These are phyloP conservation scores for Blastobotrys buckinghamii DNA, from an alignment of 1,139 yeast species.

Conservation along the genomic window DNA sequence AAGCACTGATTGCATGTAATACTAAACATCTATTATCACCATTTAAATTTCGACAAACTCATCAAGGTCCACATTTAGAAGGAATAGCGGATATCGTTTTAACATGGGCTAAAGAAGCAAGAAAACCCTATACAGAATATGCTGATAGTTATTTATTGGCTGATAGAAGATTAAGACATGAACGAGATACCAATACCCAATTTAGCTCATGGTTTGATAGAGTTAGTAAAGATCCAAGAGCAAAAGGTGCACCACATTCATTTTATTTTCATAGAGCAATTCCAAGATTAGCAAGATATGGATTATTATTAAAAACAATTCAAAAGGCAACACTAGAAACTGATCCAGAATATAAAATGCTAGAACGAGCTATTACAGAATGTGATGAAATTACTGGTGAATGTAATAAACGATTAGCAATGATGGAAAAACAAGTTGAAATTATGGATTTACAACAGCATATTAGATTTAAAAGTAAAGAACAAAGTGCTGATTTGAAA, in stretches of 20 bases:
- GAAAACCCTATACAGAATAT: slow-evolving; percentile 50
- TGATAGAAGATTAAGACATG: slow-evolving; percentile 31
- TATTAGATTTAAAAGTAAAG: slow-evolving; percentile 36
- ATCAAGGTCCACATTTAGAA: slow-evolving; percentile 62
- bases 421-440: slow-evolving; percentile 38
- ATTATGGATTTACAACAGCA: slow-evolving; percentile 30
- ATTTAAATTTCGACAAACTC: slow-evolving; percentile 41
- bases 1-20: slow-evolving; percentile 57
- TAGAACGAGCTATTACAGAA: slow-evolving; percentile 50
- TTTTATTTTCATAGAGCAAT: slow-evolving; percentile 71
- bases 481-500: slow-evolving; percentile 40
- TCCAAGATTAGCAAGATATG: slow-evolving; percentile 66
- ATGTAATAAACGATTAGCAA: slow-evolving; percentile 43
- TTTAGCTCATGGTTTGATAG: slow-evolving; percentile 46
- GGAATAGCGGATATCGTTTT: slow-evolving; percentile 60
- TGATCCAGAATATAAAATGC: slow-evolving; percentile 50
- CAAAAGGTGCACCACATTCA: slow-evolving; percentile 49
- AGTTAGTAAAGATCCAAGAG: slow-evolving; percentile 41
- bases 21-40: slow-evolving; percentile 53
- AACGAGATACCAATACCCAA: slow-evolving; percentile 41
- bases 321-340: slow-evolving; percentile 44
- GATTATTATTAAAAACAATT: slow-evolving; percentile 60
- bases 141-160: slow-evolving; percentile 40
- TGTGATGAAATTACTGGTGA: slow-evolving; percentile 41
- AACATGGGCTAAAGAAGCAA: slow-evolving; percentile 61